Percentiles rank a stretch among this genome's conserved stretches.
Conservation (phyloP, 73 alveolate species). For the Tetrahymena thermophila region DNA sequence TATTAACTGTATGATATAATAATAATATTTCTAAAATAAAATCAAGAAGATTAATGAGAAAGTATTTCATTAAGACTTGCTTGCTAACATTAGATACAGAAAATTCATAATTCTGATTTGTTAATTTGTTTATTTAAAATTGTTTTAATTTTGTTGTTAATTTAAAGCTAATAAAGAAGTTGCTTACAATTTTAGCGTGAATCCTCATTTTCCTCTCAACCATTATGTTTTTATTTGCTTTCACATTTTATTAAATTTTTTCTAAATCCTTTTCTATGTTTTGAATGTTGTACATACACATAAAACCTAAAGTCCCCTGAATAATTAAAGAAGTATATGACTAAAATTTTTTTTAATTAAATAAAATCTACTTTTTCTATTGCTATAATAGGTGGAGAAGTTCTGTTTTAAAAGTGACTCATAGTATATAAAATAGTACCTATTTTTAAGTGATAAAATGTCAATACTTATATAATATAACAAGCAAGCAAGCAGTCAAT, state of each 20-base stretch:
- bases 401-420: slow-evolving; percentile 1
- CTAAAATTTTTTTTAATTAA: no score
- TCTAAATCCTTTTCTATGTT: not conserved
- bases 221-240: not conserved
- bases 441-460: not conserved
- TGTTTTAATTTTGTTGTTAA: not conserved
- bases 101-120: no score
- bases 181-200: not conserved
- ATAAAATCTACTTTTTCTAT: not conserved
- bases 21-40: no score
- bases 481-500: no score
- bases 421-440: slow-evolving; percentile 4
- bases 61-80: no score
- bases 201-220: slow-evolving; percentile 7
- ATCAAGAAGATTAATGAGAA: no score
- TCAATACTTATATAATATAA: no score
- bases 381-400: slow-evolving; percentile 25
- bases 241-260: not conserved
- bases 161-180: slow-evolving; percentile 8
- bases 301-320: slow-evolving; percentile 30
- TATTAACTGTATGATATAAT: not conserved
- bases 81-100: no score
- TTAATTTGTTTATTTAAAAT: no score
- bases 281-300: slow-evolving; percentile 21
- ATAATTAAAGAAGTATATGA: no score